Evolutionary conservation across 2,329 filamentous ascomycete species (phyloP).

Genomic region (Macrophomina phaseolina): DNA sequence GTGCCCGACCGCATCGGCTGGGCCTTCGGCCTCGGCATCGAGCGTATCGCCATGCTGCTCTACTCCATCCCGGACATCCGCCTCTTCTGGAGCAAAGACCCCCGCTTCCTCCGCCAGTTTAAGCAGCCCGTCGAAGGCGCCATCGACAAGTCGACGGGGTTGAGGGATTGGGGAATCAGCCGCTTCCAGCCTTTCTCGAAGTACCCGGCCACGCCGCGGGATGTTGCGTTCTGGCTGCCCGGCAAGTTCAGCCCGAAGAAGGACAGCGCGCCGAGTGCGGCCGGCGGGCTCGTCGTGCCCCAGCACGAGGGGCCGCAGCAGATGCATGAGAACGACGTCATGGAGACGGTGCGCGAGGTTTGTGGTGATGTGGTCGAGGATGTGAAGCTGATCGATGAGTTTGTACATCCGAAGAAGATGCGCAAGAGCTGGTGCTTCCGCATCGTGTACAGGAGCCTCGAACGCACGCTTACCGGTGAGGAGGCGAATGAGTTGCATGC

Average conservation of each 20-base stretch:
- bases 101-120: slow-evolving; percentile 88
- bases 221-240: slow-evolving; percentile 89
- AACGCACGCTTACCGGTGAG: slow-evolving; percentile 83
- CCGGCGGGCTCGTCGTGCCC: slow-evolving; percentile 45
- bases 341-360: slow-evolving; percentile 88
- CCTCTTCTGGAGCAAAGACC: slow-evolving; percentile 90
- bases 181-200: slow-evolving; percentile 89
- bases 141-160: slow-evolving; percentile 28
- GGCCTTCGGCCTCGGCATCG: slow-evolving; percentile 94
- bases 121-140: slow-evolving; percentile 39
- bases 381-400: slow-evolving; percentile 82
- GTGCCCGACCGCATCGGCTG: slow-evolving; percentile 80
- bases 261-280: slow-evolving; percentile 29
- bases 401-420: slow-evolving; percentile 84
- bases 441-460: slow-evolving; percentile 90
- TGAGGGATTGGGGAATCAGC: slow-evolving; percentile 44
- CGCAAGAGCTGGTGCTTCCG: slow-evolving; percentile 88
- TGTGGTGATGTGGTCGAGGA: slow-evolving; percentile 88
- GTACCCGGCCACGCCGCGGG: slow-evolving; percentile 86
- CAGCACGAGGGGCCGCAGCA: slow-evolving; percentile 34
- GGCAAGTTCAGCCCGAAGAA: slow-evolving; percentile 35
- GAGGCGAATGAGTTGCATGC: slow-evolving; percentile 81
- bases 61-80: slow-evolving; percentile 97
- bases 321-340: slow-evolving; percentile 95
- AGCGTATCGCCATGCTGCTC: slow-evolving; percentile 95